Evolutionary conservation across 768 basidiomycete species (phyloP).

Genomic region (Chalciporus pseudorubinellus): DNA sequence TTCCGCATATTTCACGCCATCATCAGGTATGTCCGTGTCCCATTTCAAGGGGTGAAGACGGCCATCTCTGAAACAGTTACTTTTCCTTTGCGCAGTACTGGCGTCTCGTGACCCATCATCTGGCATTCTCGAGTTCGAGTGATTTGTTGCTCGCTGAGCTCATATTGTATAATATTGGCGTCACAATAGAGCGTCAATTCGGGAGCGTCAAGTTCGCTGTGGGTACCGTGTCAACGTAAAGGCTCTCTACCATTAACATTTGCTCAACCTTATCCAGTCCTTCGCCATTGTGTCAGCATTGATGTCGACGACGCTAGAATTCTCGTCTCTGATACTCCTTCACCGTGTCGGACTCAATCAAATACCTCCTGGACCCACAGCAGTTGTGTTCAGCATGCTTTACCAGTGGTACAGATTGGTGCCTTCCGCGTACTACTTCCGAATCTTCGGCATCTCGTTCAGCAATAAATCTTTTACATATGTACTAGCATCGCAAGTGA

Average conservation of each 20-base stretch:
- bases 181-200: constrained; percentile 80
- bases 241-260: constrained; percentile 1
- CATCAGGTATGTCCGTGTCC: constrained; percentile 61
- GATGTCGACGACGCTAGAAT: constrained; percentile 65
- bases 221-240: constrained; percentile 25
- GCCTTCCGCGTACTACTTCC: constrained; percentile 72
- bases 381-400: constrained; percentile 72
- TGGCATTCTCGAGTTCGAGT: constrained; percentile 80
- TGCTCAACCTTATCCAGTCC: constrained; percentile 49
- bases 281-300: constrained; percentile 68
- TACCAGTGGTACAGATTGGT: constrained; percentile 83
- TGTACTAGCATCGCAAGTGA: constrained; percentile 68
- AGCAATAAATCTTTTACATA: constrained; percentile 78
- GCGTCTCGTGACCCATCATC: constrained; percentile 71
- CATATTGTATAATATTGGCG: constrained; percentile 65
- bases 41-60: constrained; percentile 9
- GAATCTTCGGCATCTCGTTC: constrained; percentile 68
- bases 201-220: constrained; percentile 88
- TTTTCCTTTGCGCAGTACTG: constrained; percentile 62
- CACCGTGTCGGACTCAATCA: constrained; percentile 68
- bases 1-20: constrained; percentile 86
- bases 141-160: constrained; percentile 79
- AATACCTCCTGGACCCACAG: constrained; percentile 74
- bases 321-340: constrained; percentile 61
- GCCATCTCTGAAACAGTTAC: constrained; percentile 34